Evolutionary conservation across 306 rosid species (phyloP).

Genomic region (Medicago ruthenica): DNA sequence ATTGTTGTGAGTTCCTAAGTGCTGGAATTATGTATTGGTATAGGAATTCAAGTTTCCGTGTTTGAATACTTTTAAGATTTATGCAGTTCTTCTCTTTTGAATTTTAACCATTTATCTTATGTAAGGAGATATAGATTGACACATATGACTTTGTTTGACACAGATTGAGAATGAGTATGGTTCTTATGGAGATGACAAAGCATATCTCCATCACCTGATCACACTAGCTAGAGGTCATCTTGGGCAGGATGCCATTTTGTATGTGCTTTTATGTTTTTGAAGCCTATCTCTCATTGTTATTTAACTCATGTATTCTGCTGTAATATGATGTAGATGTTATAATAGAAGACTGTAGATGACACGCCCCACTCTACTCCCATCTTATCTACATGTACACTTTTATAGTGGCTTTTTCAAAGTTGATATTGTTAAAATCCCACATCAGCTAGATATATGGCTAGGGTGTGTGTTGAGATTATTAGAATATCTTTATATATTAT

Average conservation of each 20-base stretch:
- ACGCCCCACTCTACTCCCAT: neutral
- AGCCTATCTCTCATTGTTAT: slow-evolving; percentile 23
- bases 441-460: neutral
- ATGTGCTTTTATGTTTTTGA: slow-evolving; percentile 52
- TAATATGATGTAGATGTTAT: slow-evolving; percentile 11
- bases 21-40: slow-evolving; percentile 13
- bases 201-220: slow-evolving; percentile 80
- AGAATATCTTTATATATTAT: no score
- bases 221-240: slow-evolving; percentile 72
- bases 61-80: slow-evolving; percentile 30
- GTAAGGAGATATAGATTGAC: slow-evolving; percentile 21
- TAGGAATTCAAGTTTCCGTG: slow-evolving; percentile 29
- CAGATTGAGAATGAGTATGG: slow-evolving; percentile 97
- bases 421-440: slow-evolving; percentile 7
- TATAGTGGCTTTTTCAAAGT: neutral
- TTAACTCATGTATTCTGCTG: slow-evolving; percentile 29
- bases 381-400: neutral
- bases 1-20: slow-evolving; percentile 25
- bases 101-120: slow-evolving; percentile 30
- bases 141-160: slow-evolving; percentile 44
- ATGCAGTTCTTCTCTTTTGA: slow-evolving; percentile 16
- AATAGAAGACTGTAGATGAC: neutral
- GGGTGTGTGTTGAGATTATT: neutral
- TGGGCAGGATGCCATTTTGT: slow-evolving; percentile 80
- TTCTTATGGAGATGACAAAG: slow-evolving; percentile 82